Evolutionary conservation across 148 eudicot genomes (phyloP), one percentile per base, ranked within the genome.

Genomic region (Cornus suecica): DNA sequence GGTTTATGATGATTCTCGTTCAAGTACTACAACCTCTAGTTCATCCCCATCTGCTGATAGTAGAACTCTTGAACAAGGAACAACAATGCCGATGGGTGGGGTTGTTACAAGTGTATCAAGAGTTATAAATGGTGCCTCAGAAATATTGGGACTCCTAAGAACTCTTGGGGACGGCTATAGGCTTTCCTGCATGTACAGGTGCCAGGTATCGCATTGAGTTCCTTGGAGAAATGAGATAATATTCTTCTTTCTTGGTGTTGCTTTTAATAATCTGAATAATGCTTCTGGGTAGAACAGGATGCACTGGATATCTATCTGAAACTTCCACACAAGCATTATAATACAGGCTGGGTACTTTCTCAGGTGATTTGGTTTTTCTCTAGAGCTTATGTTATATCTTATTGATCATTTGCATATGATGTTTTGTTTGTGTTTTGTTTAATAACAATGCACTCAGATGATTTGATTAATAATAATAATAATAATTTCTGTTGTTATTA

Each of bases 271-370:
- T 51, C 54, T 73, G 20, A 74, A 37, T 62, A 25, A 61, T 30
- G 72, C 54, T 74, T 65, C 18, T 54, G 86, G 75, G 62, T 77
- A 52, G 72, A 71, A 69, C 88, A 96, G 99, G 99, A 91, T 70
- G 99, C 98, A 62, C 80, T 96, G 85, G 86, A 88, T 78, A 77
- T 85, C 65, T 96, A 88, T 78, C 85, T 82, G 61, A 88, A 90
- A 80, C 98, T 96, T 70, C 94, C 98, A 1, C 84, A 85, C 51
- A 90, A 91, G 64, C 99, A 96, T 79, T 96, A 91, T 72, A 86
- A 90, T 64, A 96, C 99, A 28, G 88, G 92, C 37, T 96, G 99
- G 99, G 99, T 93, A 72, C 99, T 93, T 79, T 93, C 93, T 58
- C 99, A 96, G 97, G 99, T 92, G 77, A 65, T 63, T 41, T 68